Evolutionary conservation across 768 basidiomycete species (phyloP), one percentile per base, ranked within the genome.

Genomic region (Phylloporus rhodoxanthus): DNA sequence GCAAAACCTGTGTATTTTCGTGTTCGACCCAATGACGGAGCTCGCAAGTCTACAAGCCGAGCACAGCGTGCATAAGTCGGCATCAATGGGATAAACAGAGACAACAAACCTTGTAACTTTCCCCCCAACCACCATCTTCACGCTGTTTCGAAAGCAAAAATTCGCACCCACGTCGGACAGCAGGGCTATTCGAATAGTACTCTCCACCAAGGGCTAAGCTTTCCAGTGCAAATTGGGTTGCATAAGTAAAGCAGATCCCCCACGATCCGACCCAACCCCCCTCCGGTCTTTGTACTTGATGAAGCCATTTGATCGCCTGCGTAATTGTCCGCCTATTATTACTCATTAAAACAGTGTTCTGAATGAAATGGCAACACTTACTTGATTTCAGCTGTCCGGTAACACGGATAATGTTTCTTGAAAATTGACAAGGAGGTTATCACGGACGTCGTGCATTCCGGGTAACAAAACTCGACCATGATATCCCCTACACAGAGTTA

Each of bases 41-140:
- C 56, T 94, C 94, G 60, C 95, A 97, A 0, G 88, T 85, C 94
- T 96, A 55, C 25, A 21, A 29, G 4, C 30, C 40, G 13, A 21
- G 19, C 19, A 40, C 19, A 42, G 11, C 17, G 37, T 20, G 15
- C 13, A 39, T 32, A 51, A 20, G 38, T 52, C 33, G 47, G 32
- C 36, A 34, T 32, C 25, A 3, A 47, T n/a, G 38, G 2, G 15
- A 15, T 11, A 14, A n/a, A 11, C 11, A 38, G 14, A 11, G 7
- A 34, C 19, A 8, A 4, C 74, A 43, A 40, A 91, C 95, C 83
- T 90, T 87, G 70, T 92, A 98, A 57, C 91, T 97, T 70, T 98
- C 96, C n/a, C 96, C 96, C 94, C 96, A 99, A 0, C 95, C 95
- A 17, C 95, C 95, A 60, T 98, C 96, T 8, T 70, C 73, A 60